These are phyloP conservation scores for Sporisorium scitamineum DNA, from an alignment of 1,284 basidiomycete genomes.

Conservation along the genomic window DNA sequence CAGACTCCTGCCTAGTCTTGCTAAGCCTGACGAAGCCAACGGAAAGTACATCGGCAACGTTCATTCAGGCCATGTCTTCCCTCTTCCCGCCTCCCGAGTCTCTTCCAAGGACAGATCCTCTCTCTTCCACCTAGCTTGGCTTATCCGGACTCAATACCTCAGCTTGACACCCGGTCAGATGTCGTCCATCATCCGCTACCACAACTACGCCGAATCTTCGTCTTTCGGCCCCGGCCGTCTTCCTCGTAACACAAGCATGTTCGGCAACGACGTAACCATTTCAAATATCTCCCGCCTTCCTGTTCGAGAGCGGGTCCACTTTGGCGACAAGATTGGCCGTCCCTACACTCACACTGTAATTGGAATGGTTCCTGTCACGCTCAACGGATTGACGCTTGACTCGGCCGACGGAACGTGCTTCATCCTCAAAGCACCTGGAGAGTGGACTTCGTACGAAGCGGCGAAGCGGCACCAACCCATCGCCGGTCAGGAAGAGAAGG, in stretches of 20 bases:
- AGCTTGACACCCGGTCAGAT: background rate
- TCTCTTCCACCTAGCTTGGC: background rate
- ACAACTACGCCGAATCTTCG: background rate
- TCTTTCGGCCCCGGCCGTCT: background rate
- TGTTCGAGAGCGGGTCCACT: background rate
- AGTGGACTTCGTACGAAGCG: background rate
- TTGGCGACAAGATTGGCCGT: background rate
- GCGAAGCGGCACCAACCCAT: background rate
- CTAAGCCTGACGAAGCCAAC: background rate
- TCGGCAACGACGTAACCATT: constrained; percentile 14
- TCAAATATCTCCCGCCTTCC: background rate
- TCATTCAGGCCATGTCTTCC: constrained; percentile 6
- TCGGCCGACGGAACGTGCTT: constrained; percentile 7
- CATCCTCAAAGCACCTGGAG: background rate
- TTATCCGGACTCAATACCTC: constrained; percentile 4
- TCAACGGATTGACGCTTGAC: background rate
- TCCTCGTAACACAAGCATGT: constrained; percentile 1
- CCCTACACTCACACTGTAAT: background rate
- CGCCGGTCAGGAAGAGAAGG: background rate
- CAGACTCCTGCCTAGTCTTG: background rate
- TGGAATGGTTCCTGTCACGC: background rate
- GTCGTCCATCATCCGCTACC: constrained; percentile 3
- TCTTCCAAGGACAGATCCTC: background rate
- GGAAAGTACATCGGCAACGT: constrained; percentile 17
- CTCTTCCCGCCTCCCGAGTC: background rate